Evolutionary conservation across 2,329 filamentous ascomycete species (phyloP).

Genomic region (Pseudogymnoascus sp.): DNA sequence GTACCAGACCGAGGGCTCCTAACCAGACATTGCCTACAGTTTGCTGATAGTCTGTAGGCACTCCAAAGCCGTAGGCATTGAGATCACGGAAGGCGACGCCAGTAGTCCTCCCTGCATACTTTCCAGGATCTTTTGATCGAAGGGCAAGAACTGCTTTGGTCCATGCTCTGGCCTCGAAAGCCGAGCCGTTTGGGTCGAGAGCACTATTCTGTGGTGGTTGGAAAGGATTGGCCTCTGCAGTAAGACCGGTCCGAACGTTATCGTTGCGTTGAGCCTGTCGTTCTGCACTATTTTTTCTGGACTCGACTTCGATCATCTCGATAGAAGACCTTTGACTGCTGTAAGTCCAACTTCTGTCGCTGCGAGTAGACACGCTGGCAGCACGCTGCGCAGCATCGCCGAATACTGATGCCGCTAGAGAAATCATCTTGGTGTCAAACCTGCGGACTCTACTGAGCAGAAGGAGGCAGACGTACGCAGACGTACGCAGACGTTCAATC

Average conservation of each 20-base stretch:
- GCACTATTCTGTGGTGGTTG: conserved; percentile 37
- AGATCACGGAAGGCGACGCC: conserved; percentile 21
- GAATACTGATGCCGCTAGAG: background rate
- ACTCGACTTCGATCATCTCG: background rate
- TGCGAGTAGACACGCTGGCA: background rate
- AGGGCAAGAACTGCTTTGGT: conserved; percentile 23
- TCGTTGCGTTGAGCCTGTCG: background rate
- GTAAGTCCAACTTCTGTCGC: background rate
- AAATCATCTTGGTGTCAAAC: background rate
- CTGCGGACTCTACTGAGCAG: background rate
- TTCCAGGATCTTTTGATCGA: conserved; percentile 42
- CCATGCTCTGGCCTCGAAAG: conserved; percentile 10
- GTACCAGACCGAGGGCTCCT: no score
- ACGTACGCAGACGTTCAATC: background rate
- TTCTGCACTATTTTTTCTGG: background rate
- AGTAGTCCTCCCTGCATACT: conserved; percentile 15
- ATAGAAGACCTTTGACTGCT: background rate
- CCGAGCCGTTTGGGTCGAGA: conserved; percentile 37
- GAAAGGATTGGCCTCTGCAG: conserved; percentile 40
- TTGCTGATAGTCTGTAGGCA: no score
- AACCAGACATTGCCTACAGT: no score
- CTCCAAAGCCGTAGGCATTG: background rate
- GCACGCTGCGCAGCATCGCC: background rate
- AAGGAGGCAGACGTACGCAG: background rate
- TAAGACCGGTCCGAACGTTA: background rate